Conservation (phyloP, 2,329 filamentous ascomycete genomes). For the Rutstroemia sydowiana region DNA sequence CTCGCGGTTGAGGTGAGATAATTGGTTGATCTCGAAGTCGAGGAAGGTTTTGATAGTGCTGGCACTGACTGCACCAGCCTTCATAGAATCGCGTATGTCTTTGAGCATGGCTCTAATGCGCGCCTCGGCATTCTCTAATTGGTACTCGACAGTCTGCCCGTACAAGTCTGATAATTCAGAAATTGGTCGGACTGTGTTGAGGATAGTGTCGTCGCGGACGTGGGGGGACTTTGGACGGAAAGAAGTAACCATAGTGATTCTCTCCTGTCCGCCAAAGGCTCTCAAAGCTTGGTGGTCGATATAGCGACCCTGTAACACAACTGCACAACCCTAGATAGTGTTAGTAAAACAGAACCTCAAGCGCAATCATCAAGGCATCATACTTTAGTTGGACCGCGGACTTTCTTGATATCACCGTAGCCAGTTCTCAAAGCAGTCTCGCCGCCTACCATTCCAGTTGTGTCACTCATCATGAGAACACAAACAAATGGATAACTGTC, state of each 20-base stretch:
- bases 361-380: constrained; percentile 5
- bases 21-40: constrained; percentile 30
- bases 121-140: constrained; percentile 33
- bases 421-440: constrained; percentile 56
- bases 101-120: constrained; percentile 31
- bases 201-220: constrained; percentile 34
- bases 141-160: constrained; percentile 33
- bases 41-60: constrained; percentile 31
- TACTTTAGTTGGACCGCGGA: constrained; percentile 38
- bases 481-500: constrained; percentile 46
- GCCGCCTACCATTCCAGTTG: constrained; percentile 40
- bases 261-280: constrained; percentile 36
- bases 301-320: constrained; percentile 39
- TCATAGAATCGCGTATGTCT: constrained; percentile 30
- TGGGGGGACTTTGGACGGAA: constrained; percentile 36
- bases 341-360: constrained; percentile 6
- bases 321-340: constrained; percentile 31
- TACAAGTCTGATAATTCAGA: constrained; percentile 34
- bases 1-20: constrained; percentile 28
- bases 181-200: constrained; percentile 32
- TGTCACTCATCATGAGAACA: constrained; percentile 44
- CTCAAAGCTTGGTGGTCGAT: constrained; percentile 38
- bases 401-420: constrained; percentile 37
- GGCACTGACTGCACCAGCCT: constrained; percentile 30
- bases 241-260: constrained; percentile 41